These are phyloP conservation scores for Circinella minor DNA, from an alignment of 371 early-diverging fungal genomes.

Conservation along the genomic window DNA sequence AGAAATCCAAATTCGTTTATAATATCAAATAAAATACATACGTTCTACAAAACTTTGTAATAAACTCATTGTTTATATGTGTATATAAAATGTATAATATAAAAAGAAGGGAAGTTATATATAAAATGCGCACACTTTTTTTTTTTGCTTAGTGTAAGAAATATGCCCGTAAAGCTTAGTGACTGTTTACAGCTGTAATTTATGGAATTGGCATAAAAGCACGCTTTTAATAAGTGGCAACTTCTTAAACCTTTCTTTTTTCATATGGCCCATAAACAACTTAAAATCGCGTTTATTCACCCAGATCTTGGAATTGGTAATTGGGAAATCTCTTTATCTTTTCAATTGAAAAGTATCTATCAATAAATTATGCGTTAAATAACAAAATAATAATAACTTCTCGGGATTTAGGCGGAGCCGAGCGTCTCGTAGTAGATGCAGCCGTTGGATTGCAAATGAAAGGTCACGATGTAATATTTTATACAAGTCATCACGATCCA, in stretches of 20 bases:
- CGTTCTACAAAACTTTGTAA: constrained; percentile 44
- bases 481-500: constrained; percentile 90
- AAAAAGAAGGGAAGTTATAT: too few species aligned
- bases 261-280: too few species aligned
- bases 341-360: neutral
- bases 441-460: constrained; percentile 80
- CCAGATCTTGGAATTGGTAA: constrained; percentile 91
- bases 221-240: too few species aligned
- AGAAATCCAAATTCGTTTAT: too few species aligned
- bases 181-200: too few species aligned
- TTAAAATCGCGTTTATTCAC: constrained; percentile 80
- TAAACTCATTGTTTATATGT: constrained; percentile 26
- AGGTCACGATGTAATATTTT: constrained; percentile 84
- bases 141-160: neutral
- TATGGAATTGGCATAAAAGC: too few species aligned
- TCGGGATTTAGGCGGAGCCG: constrained; percentile 82
- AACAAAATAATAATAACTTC: neutral
- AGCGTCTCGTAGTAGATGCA: constrained; percentile 94
- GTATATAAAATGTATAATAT: neutral
- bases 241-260: too few species aligned
- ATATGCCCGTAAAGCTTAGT: too few species aligned
- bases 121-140: neutral
- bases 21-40: constrained; percentile 17
- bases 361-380: too few species aligned
- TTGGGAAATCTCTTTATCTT: neutral